These are phyloP conservation scores for Nitzschia sp. DNA, from an alignment of 108 stramenopile genomes.

Conservation along the genomic window DNA sequence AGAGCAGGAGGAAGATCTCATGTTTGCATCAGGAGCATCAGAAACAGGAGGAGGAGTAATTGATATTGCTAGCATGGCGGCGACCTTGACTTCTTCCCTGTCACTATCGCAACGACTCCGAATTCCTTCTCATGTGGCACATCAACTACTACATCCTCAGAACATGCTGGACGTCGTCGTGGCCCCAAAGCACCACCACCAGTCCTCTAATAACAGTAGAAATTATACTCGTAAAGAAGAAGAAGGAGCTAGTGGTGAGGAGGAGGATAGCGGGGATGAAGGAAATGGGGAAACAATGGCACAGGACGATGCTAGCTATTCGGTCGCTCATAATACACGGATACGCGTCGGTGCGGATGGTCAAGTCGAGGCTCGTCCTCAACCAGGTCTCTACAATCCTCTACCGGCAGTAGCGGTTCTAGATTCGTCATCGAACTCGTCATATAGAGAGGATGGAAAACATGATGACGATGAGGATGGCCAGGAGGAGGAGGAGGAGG, in stretches of 20 bases:
- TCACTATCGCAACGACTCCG: conserved; percentile 21
- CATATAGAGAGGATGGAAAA: neutral
- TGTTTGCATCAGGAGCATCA: too few relatives aligned
- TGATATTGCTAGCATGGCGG: conserved; percentile 28
- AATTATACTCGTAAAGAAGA: neutral
- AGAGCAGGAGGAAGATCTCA: neutral
- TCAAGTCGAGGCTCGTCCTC: conserved; percentile 17
- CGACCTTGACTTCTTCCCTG: conserved; percentile 12
- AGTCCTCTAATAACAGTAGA: neutral
- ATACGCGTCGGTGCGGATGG: conserved; percentile 13
- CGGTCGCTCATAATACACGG: conserved; percentile 19
- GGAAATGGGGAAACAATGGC: neutral
- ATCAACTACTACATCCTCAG: neutral
- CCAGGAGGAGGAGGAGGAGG: too few relatives aligned
- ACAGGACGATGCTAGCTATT: conserved; percentile 11
- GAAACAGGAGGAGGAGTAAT: conserved; percentile 3
- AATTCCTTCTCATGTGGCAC: conserved; percentile 28
- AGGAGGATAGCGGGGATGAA: neutral
- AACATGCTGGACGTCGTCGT: neutral
- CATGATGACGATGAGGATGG: conserved; percentile 13
- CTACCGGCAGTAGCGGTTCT: neutral
- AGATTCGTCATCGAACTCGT: neutral
- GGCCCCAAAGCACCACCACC: neutral
- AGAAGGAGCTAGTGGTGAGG: neutral
- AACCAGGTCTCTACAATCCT: conserved; percentile 10